Evolutionary conservation across 441 rosid genomes (phyloP).

Genomic region (Isatis lusitanica): DNA sequence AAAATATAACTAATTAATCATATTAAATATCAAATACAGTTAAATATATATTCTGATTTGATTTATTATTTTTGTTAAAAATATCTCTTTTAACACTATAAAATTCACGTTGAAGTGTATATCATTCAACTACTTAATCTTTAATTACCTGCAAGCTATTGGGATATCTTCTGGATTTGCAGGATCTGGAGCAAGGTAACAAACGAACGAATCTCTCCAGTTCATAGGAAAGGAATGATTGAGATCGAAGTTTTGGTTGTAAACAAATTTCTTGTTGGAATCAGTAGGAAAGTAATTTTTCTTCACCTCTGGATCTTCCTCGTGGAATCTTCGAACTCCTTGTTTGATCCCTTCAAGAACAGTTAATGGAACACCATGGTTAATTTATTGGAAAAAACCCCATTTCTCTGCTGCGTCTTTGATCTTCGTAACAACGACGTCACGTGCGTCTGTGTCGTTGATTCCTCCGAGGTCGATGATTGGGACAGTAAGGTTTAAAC

Average conservation of each 20-base stretch:
- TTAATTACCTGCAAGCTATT: conserved; percentile 37
- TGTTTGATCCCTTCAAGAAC: conserved; percentile 44
- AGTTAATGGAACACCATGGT: conserved; percentile 43
- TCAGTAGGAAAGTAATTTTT: conserved; percentile 27
- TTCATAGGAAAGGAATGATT: conserved; percentile 18
- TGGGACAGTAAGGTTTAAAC: conserved; percentile 23
- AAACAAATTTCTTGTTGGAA: conserved; percentile 18
- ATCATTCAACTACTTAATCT: no score
- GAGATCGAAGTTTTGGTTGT: conserved; percentile 34
- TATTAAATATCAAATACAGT: no score
- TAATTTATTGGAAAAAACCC: conserved; percentile 39
- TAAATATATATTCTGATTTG: no score
- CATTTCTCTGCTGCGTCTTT: conserved; percentile 31
- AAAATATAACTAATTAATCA: no score
- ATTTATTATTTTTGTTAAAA: no score
- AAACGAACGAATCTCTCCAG: conserved; percentile 50
- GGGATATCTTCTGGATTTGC: conserved; percentile 36
- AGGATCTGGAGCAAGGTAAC: conserved; percentile 41
- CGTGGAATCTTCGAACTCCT: conserved; percentile 40
- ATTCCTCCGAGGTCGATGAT: conserved; percentile 37
- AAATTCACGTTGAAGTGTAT: no score
- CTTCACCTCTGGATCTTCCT: conserved; percentile 32
- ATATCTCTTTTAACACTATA: no score
- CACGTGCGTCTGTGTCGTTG: background rate
- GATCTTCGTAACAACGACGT: conserved; percentile 12